A percentile compares a stretch with the other conserved stretches of the same genome.
Evolutionary conservation across 1,284 basidiomycete species (phyloP).

Genomic region (Cryptococcus sp.): DNA sequence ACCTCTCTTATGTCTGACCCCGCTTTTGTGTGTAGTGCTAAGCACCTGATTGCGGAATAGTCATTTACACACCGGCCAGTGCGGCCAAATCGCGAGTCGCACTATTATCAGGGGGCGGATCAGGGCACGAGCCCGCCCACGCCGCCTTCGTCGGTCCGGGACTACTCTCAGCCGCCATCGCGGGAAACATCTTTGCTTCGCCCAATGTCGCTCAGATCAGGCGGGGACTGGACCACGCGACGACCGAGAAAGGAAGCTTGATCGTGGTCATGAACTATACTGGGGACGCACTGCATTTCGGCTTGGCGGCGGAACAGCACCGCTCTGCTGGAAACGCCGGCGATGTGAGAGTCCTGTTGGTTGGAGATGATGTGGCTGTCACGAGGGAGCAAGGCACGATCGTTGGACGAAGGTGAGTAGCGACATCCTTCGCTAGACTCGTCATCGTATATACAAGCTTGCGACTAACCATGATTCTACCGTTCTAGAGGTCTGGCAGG

Average conservation of each 20-base stretch:
- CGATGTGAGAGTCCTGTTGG: slow-evolving; percentile 75
- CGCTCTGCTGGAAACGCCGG: slow-evolving; percentile 69
- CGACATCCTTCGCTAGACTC: slow-evolving; percentile 31
- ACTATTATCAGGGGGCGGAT: slow-evolving; percentile 84
- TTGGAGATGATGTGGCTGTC: slow-evolving; percentile 90
- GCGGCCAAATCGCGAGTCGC: slow-evolving; percentile 63
- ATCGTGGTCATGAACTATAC: slow-evolving; percentile 76
- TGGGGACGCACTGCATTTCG: slow-evolving; percentile 89
- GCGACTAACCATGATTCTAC: neutral
- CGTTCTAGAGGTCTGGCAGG: slow-evolving; percentile 72
- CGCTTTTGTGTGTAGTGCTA: neutral
- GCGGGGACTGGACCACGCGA: slow-evolving; percentile 73
- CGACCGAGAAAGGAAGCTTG: slow-evolving; percentile 68
- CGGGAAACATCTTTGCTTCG: slow-evolving; percentile 83
- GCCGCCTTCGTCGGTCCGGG: slow-evolving; percentile 77
- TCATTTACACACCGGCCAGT: slow-evolving; percentile 28
- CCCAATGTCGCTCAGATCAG: slow-evolving; percentile 81
- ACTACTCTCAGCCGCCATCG: slow-evolving; percentile 79
- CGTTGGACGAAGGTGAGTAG: slow-evolving; percentile 50
- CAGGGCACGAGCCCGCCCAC: slow-evolving; percentile 85
- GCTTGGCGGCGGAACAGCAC: slow-evolving; percentile 84
- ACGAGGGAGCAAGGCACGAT: slow-evolving; percentile 58
- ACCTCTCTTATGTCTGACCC: neutral
- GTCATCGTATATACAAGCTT: neutral
- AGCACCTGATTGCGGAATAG: slow-evolving; percentile 11